Evolutionary conservation across 371 early-diverging fungal species (phyloP).

Genomic region (Paramicrosporidium saccamoebae): DNA sequence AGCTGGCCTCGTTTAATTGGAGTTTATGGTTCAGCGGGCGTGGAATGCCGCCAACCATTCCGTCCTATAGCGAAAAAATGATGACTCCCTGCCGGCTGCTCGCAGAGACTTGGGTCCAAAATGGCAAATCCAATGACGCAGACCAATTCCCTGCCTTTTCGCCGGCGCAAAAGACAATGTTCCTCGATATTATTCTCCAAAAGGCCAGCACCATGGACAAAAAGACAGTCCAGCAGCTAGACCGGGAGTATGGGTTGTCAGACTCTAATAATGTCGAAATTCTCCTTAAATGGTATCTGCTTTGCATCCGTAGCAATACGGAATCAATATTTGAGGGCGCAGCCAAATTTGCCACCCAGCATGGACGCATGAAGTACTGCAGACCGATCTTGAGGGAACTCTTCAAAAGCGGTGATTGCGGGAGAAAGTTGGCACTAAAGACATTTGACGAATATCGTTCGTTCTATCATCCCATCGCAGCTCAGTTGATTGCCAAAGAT

Average conservation of each 20-base stretch:
- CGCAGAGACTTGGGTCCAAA: conserved; percentile 30
- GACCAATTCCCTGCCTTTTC: conserved; percentile 20
- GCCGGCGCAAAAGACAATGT: conserved; percentile 39
- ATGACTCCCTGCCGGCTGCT: conserved; percentile 45
- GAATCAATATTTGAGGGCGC: conserved; percentile 34
- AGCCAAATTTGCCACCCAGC: conserved; percentile 33
- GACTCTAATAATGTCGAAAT: conserved; percentile 43
- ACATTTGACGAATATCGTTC: conserved; percentile 34
- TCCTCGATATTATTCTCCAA: conserved; percentile 39
- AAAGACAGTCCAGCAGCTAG: conserved; percentile 21
- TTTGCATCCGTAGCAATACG: conserved; percentile 38
- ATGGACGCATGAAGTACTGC: conserved; percentile 86
- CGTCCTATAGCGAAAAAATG: conserved; percentile 45
- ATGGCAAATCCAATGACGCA: conserved; percentile 11
- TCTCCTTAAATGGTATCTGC: conserved; percentile 44
- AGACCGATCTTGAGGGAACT: conserved; percentile 29
- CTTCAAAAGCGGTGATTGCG: conserved; percentile 7
- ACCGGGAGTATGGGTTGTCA: conserved; percentile 27
- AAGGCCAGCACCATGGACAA: conserved; percentile 26
- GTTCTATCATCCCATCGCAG: conserved; percentile 84
- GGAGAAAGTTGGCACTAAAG: conserved; percentile 28
- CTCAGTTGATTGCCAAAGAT: conserved; percentile 40
- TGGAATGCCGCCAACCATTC: conserved; percentile 61
- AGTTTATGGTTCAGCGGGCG: conserved; percentile 49
- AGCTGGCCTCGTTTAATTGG: conserved; percentile 42